Evolutionary conservation across 2,329 filamentous ascomycete genomes (phyloP).

Genomic region (Exophiala lecanii-corni): DNA sequence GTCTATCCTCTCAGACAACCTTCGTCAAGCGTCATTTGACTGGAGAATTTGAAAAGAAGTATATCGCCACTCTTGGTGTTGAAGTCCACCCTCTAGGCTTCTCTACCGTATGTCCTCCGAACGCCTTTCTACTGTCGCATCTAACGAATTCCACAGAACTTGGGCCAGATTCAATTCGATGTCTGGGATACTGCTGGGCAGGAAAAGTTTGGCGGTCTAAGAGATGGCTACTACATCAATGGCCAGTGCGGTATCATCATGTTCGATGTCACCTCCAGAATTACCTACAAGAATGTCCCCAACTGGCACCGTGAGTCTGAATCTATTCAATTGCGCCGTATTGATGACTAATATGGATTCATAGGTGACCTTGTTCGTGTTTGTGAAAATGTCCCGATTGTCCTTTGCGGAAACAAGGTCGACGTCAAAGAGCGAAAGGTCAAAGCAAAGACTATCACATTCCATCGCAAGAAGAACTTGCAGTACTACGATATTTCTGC

Average conservation of each 20-base stretch:
- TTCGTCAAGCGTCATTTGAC: conserved; percentile 99
- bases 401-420: conserved; percentile 98
- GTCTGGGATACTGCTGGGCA: conserved; percentile 99
- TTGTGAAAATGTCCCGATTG: conserved; percentile 98
- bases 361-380: conserved; percentile 95
- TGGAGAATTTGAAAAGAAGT: conserved; percentile 99
- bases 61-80: conserved; percentile 98
- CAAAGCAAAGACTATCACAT: conserved; percentile 99
- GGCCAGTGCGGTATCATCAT: conserved; percentile 99
- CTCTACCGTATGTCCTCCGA: conserved; percentile 75
- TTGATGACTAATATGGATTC: conserved; percentile 13
- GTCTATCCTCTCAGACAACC: conserved; percentile 67
- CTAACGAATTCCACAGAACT: conserved; percentile 57
- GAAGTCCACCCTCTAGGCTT: conserved; percentile 98
- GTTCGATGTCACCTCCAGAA: conserved; percentile 99
- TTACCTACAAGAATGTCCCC: conserved; percentile 99
- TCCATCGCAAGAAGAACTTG: conserved; percentile 99
- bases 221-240: conserved; percentile 99
- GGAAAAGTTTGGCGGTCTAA: conserved; percentile 99
- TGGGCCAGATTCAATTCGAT: conserved; percentile 95
- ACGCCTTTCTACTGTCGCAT: conserved; percentile 16
- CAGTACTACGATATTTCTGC: conserved; percentile 99
- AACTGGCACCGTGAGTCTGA: conserved; percentile 95
- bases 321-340: background rate
- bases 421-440: conserved; percentile 99